phyloP scores from a whole-genome alignment of 257 asterid genomes.

The Euphrasia confusa region DNA sequence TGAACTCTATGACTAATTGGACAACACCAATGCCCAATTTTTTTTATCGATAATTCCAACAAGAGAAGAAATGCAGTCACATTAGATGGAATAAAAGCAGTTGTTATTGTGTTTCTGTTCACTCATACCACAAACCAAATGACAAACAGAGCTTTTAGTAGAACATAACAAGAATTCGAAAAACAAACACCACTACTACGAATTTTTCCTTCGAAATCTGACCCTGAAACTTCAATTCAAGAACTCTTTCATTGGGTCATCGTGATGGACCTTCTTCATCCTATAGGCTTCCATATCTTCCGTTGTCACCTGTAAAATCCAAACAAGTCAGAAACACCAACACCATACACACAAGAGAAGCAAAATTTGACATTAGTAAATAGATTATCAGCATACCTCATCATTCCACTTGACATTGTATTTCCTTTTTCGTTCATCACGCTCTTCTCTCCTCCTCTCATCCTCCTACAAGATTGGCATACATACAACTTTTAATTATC shows the following conservation, averaged over 20 bases:
- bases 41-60: too few relatives aligned
- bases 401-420: slow-evolving; percentile 87
- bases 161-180: too few relatives aligned
- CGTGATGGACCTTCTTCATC: slow-evolving; percentile 75
- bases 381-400: slow-evolving; percentile 42
- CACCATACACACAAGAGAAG: neutral
- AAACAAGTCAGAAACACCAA: slow-evolving; percentile 12
- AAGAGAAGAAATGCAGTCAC: too few relatives aligned
- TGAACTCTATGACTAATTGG: too few relatives aligned
- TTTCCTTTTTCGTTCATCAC: slow-evolving; percentile 85
- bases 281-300: slow-evolving; percentile 83
- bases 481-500: slow-evolving; percentile 3
- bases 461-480: slow-evolving; percentile 53
- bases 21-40: too few relatives aligned
- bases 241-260: slow-evolving; percentile 86
- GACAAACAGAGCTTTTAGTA: too few relatives aligned
- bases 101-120: too few relatives aligned
- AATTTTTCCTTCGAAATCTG: too few relatives aligned
- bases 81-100: too few relatives aligned
- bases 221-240: slow-evolving; percentile 29
- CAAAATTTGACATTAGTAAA: too few relatives aligned
- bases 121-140: too few relatives aligned
- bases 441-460: slow-evolving; percentile 67
- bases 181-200: too few relatives aligned
- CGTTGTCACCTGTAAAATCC: slow-evolving; percentile 46